These are phyloP conservation scores for Ophiostoma quercus DNA, from an alignment of 2,329 filamentous ascomycete species.

Conservation along the genomic window DNA sequence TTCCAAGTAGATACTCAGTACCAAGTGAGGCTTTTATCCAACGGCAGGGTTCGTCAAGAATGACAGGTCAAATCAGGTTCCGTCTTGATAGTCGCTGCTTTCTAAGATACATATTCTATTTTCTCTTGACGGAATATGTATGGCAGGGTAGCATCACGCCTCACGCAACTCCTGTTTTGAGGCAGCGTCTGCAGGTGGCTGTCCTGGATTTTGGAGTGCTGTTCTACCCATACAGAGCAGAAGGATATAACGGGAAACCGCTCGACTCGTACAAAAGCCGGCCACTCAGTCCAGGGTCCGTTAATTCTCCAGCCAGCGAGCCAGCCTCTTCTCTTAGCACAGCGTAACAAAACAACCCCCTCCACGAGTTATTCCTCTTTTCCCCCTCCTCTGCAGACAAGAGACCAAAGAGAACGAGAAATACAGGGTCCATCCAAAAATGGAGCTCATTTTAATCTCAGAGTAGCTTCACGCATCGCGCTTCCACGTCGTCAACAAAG, in stretches of 20 bases:
- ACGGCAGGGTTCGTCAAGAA: not conserved
- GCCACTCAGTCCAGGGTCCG: not conserved
- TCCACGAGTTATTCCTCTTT: constrained; percentile 7
- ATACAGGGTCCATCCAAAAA: not conserved
- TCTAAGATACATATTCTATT: not conserved
- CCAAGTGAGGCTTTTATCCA: constrained; percentile 10
- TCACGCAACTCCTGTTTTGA: constrained; percentile 8
- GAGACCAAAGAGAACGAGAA: not conserved
- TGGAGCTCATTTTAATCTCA: constrained; percentile 3
- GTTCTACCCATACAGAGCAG: no score
- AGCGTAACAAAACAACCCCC: not conserved
- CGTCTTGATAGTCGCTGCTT: not conserved
- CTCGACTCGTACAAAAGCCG: not conserved
- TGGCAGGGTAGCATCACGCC: constrained; percentile 9
- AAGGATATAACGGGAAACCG: not conserved
- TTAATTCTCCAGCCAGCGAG: not conserved
- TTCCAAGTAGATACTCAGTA: not conserved
- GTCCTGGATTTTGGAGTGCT: not conserved
- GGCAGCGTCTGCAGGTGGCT: not conserved
- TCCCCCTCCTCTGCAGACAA: constrained; percentile 2
- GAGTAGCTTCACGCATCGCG: not conserved
- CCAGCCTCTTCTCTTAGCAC: not conserved
- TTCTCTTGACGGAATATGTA: not conserved
- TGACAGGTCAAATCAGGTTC: constrained; percentile 7
- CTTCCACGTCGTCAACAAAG: not conserved